Percentiles rank a stretch among this genome's conserved stretches.
Evolutionary conservation across 1,139 yeast genomes (phyloP).

Genomic region (Saccharomycopsis hybrid): DNA sequence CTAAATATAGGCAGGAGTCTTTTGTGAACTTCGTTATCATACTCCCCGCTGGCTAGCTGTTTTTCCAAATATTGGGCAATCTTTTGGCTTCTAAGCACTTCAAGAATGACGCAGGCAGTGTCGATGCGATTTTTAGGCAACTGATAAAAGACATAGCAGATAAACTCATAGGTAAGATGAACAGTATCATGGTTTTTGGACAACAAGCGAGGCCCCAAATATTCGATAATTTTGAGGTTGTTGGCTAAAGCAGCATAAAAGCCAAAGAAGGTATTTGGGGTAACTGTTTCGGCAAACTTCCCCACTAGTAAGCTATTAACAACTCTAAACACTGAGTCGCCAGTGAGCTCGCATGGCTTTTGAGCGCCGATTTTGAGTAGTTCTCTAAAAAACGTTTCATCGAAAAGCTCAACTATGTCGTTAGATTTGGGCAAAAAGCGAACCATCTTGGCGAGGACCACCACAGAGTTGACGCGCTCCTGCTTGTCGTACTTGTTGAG

Average conservation of each 20-base stretch:
- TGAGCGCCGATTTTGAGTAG: slow-evolving; percentile 13
- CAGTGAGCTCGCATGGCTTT: slow-evolving; percentile 14
- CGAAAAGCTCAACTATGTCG: slow-evolving; percentile 7
- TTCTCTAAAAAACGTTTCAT: slow-evolving; percentile 15
- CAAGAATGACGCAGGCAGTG: no score
- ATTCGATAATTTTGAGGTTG: background rate
- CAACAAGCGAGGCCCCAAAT: background rate
- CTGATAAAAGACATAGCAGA: background rate
- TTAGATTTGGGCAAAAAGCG: slow-evolving; percentile 6
- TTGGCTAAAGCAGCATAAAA: background rate
- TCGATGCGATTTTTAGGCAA: no score
- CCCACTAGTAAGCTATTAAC: slow-evolving; percentile 7
- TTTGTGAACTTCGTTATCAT: no score
- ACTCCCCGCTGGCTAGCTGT: background rate
- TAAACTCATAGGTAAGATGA: slow-evolving; percentile 6
- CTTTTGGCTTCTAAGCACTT: background rate
- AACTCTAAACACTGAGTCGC: slow-evolving; percentile 13
- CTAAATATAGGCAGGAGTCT: background rate
- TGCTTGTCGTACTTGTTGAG: slow-evolving; percentile 17
- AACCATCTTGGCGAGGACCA: slow-evolving; percentile 16
- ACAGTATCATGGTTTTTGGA: background rate
- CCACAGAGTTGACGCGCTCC: slow-evolving; percentile 19
- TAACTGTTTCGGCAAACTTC: background rate
- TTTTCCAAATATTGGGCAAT: background rate
- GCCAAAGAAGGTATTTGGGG: background rate